Percentiles rank a stretch among this genome's conserved stretches.
phyloP scores from a whole-genome alignment of 345 rosid species.

The Arabidopsis thaliana region TAIR10.1 NC_003070.9:28484501-28485000 shows the following conservation, averaged over 20 bases:
- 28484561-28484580: not conserved
- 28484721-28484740: conserved; percentile 55
- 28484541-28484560: not conserved
- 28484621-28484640: not conserved
- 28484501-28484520: conserved; percentile 20
- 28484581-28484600: not conserved
- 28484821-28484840: not conserved
- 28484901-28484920: conserved; percentile 54
- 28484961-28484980: conserved; percentile 35
- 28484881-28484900: conserved; percentile 52
- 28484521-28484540: not conserved
- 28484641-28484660: conserved; percentile 38
- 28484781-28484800: not conserved
- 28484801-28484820: not conserved
- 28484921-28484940: conserved; percentile 42
- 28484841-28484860: conserved; percentile 48
- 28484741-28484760: conserved; percentile 1
- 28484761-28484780: not conserved
- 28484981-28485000: conserved; percentile 34
- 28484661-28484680: conserved; percentile 4
- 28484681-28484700: conserved; percentile 9
- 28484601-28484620: not conserved
- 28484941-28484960: conserved; percentile 39
- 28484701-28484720: conserved; percentile 53
- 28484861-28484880: conserved; percentile 18